Evolutionary conservation across 441 rosid species (phyloP), one percentile per base, ranked within the genome.

Genomic region (Pelargonium myrrhifolium): DNA sequence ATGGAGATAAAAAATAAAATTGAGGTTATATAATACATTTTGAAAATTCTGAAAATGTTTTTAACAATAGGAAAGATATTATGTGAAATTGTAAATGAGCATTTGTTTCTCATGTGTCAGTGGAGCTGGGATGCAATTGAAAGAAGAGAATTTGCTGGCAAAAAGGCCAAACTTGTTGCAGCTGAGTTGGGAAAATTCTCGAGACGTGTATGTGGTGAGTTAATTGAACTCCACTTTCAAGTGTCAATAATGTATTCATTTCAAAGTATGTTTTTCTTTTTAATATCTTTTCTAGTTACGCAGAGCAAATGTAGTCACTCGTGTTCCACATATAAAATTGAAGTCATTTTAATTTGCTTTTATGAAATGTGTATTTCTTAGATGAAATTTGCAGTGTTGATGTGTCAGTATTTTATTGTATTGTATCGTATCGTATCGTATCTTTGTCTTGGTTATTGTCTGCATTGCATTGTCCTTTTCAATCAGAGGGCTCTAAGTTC

Each of bases 181-280:
- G 98, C 96, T 11, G 97, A 90, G 81, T 85, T 93, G 65, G 89
- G 93, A 2, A 89, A 93, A 73, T 74, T 93, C 31, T 90, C 96
- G 37, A 80, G 84, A 55, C 91, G 89, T 4, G 88, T 87, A 51
- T 82, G 83, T 20, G 92, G 97, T 93, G 76, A 82, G 93, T 79
- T 56, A 22, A 7, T 9, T 58, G 28, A 9, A 58, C 24, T 8
- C 28, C 9, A 58, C 62, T 12, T 67, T 10, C 22, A 28, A 22
- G 58, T 68, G 11, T 59, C 8, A 59, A 7, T 68, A 42, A 59
- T 40, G 71, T 42, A 24, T 35, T 14, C 11, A 28, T 22, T 58
- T 58, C 62, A 58, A 58, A 58, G 22, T 22, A 58, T 58, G 62
- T 58, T n/a, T 21, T 58, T 58, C 24, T 28, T 20, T 56, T 43